Evolutionary conservation across 257 asterid species (phyloP).

Genomic region (Linaria vulgaris): DNA sequence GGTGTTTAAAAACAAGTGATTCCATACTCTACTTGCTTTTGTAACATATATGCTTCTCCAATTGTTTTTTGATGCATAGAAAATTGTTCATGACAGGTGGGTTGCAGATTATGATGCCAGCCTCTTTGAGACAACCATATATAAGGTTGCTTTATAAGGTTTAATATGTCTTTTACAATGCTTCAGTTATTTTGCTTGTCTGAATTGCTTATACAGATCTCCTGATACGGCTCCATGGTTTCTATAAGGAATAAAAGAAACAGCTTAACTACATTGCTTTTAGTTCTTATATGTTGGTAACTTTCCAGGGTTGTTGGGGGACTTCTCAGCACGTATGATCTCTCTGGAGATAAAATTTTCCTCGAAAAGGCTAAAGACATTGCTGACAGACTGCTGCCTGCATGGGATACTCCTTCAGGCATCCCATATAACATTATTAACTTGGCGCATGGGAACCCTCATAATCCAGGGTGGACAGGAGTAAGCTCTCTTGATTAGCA

Average conservation of each 20-base stretch:
- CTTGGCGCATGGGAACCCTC: slow-evolving; percentile 88
- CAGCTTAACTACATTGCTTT: too few species aligned
- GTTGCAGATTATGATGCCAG: slow-evolving; percentile 95
- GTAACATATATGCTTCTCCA: slow-evolving; percentile 8
- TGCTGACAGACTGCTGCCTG: slow-evolving; percentile 95
- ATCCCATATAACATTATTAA: slow-evolving; percentile 89
- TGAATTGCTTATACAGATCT: slow-evolving; percentile 16
- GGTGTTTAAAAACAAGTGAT: too few species aligned
- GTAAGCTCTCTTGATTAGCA: slow-evolving; percentile 42
- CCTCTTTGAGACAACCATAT: slow-evolving; percentile 99
- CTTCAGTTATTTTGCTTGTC: slow-evolving; percentile 30
- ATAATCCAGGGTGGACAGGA: slow-evolving; percentile 99
- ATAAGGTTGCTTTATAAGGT: slow-evolving; percentile 99
- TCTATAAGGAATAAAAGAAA: too few species aligned
- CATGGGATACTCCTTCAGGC: slow-evolving; percentile 95
- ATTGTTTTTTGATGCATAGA: slow-evolving; percentile 27
- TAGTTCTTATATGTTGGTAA: too few species aligned
- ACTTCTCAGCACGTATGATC: too few species aligned
- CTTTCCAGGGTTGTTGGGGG: too few species aligned
- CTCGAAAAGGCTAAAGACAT: slow-evolving; percentile 95
- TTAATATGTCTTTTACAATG: slow-evolving; percentile 45
- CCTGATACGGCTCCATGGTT: slow-evolving; percentile 15
- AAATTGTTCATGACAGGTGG: slow-evolving; percentile 76
- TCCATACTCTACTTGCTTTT: too few species aligned
- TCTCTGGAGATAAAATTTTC: slow-evolving; percentile 87